These are phyloP conservation scores for Kodamaea arcana DNA, from an alignment of 1,139 yeast genomes.

Conservation along the genomic window DNA sequence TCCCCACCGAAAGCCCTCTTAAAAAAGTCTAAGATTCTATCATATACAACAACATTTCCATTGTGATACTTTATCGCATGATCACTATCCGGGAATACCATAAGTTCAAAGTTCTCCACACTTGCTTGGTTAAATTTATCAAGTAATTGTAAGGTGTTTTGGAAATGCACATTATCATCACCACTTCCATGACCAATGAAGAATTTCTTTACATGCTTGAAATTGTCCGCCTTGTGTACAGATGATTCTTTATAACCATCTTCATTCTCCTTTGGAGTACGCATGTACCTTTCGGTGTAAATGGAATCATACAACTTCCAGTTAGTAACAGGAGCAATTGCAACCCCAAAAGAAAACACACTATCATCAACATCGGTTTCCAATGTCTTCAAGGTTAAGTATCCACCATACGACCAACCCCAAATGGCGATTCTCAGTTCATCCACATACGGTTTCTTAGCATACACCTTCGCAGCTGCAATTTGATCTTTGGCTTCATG, in stretches of 20 bases:
- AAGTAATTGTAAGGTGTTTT: conserved; percentile 60
- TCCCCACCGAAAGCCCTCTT: conserved; percentile 50
- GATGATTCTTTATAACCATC: conserved; percentile 54
- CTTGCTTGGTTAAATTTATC: conserved; percentile 56
- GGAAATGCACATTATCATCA: conserved; percentile 80
- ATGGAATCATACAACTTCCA: conserved; percentile 75
- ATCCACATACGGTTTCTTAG: conserved; percentile 53
- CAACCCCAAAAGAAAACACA: conserved; percentile 62
- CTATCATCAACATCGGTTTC: conserved; percentile 59
- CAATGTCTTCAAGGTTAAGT: conserved; percentile 66
- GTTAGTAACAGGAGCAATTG: conserved; percentile 80
- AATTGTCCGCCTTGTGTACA: conserved; percentile 45
- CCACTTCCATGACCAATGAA: conserved; percentile 77
- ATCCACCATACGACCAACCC: conserved; percentile 89
- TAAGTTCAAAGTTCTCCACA: conserved; percentile 68
- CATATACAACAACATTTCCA: conserved; percentile 63
- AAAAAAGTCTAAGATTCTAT: conserved; percentile 59
- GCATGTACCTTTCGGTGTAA: conserved; percentile 77
- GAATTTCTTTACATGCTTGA: conserved; percentile 53
- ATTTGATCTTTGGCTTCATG: conserved; percentile 71
- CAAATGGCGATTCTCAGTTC: conserved; percentile 59
- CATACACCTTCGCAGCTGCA: conserved; percentile 61
- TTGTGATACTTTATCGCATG: conserved; percentile 69
- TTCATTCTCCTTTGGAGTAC: conserved; percentile 59
- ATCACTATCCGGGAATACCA: conserved; percentile 76